These are phyloP conservation scores for Gryganskiella cystojenkinii DNA, from an alignment of 192 early-diverging fungal species.

Conservation along the genomic window DNA sequence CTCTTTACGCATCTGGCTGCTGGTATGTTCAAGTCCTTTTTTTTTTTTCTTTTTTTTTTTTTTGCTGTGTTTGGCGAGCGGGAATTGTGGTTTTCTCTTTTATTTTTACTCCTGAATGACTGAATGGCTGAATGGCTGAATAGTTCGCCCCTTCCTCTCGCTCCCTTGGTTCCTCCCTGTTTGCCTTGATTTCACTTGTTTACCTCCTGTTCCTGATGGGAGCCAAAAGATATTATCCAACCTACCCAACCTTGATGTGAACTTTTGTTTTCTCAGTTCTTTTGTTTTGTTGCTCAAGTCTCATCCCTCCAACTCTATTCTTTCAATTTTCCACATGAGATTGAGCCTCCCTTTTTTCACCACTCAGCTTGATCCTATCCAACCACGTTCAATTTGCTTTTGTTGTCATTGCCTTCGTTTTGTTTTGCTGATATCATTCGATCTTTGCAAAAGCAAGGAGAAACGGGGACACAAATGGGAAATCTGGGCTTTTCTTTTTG, in stretches of 20 bases:
- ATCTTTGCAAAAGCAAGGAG: too few relatives aligned
- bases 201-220: background rate
- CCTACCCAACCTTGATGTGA: too few relatives aligned
- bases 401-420: too few relatives aligned
- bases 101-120: background rate
- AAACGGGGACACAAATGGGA: too few relatives aligned
- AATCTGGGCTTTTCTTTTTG: background rate
- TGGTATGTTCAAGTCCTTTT: constrained; percentile 54
- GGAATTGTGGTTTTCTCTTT: background rate
- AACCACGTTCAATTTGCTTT: too few relatives aligned
- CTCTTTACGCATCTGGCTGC: constrained; percentile 90
- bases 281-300: too few relatives aligned
- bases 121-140: background rate
- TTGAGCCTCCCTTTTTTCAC: too few relatives aligned
- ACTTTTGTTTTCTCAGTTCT: too few relatives aligned
- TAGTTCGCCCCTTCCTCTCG: background rate
- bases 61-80: background rate
- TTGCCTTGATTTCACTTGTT: constrained; percentile 1
- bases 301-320: too few relatives aligned
- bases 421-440: too few relatives aligned
- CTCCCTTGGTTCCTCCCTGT: background rate
- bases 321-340: too few relatives aligned
- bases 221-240: background rate
- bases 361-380: too few relatives aligned
- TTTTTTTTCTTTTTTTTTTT: background rate